Base-by-base conservation (phyloP, 192 early-diverging fungal species). In the Phlyctochytrium arcticum region DNA sequence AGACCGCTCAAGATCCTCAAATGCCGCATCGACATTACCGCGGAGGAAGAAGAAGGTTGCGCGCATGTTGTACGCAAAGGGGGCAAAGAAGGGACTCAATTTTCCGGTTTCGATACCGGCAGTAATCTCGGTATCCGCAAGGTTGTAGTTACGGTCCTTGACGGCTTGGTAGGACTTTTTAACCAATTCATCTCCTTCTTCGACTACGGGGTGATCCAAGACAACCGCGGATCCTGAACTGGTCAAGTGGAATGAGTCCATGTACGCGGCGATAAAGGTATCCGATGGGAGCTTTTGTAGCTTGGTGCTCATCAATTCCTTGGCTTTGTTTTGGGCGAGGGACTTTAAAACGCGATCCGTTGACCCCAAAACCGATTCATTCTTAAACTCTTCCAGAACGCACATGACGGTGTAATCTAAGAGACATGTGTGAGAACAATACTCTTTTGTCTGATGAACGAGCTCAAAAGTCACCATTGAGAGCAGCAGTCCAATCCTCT, bases 351-450 rank as follows among this genome's bases (percentile, higher is more conserved):
- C 77, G 32, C 92, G 88, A 67, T 99, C 96, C 60, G 91, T 91
- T 9, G 93, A 79, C 33, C 79, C 72, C 10, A 91, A 78, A 9
- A 90, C 87, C 48, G 78, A 63, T 32, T 88, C 87, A 76, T 95
- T 96, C 54, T 89, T 91, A 80, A 97, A 98, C 37, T 91, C 89
- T 51, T 96, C 95, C 8, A 99, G 79, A 64, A 98, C 94, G 71
- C 94, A 97, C 8, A 92, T 85, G 0, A 88, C 89, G 5, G 92
- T 96, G 58, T 88, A 95, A 70, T 97, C 92, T 79, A 30, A 30
- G 1, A n/a, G 6, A 0, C 31, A 67, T 19, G 62, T 31, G 26
- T 29, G 23, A 64, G 36, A 50, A 67, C 17, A n/a, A n/a, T n/a
- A n/a, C n/a, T n/a, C n/a, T n/a, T n/a, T n/a, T n/a, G 48, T 31